Evolutionary conservation across 306 rosid genomes (phyloP).

Genomic region (Acacia crassicarpa): DNA sequence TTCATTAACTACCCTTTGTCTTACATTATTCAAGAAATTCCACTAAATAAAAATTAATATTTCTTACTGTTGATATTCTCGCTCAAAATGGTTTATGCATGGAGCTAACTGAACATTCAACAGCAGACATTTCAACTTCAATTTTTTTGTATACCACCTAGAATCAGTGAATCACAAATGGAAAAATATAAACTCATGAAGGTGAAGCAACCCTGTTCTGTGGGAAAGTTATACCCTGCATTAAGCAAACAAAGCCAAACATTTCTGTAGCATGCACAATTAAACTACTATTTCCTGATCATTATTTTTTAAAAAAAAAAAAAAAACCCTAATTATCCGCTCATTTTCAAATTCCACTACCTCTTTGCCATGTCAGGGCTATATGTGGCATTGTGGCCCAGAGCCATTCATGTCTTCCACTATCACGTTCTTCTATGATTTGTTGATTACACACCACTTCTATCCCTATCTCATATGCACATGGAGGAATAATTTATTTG

Average conservation of each 20-base stretch:
- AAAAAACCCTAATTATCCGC: slow-evolving; percentile 17
- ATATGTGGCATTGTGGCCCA: slow-evolving; percentile 50
- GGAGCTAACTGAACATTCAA: not conserved
- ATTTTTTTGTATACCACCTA: not conserved
- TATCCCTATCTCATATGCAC: slow-evolving; percentile 43
- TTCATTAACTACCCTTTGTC: not conserved
- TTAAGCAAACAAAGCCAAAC: not conserved
- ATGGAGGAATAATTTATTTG: slow-evolving; percentile 73
- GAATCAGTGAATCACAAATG: not conserved
- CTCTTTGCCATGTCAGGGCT: slow-evolving; percentile 3
- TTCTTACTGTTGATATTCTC: not conserved
- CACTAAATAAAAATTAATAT: not conserved
- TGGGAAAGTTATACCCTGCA: not conserved
- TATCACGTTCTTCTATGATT: slow-evolving; percentile 34
- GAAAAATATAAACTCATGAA: slow-evolving; percentile 13
- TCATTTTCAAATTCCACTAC: slow-evolving; percentile 18
- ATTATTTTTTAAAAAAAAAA: not conserved
- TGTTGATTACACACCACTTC: slow-evolving; percentile 22
- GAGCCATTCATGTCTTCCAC: slow-evolving; percentile 41
- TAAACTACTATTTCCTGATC: not conserved
- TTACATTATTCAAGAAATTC: not conserved
- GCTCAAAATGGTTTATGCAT: not conserved
- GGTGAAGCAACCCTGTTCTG: not conserved
- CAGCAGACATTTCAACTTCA: not conserved
- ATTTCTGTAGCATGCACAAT: not conserved